A percentile compares a stretch with the other conserved stretches of the same genome.
Evolutionary conservation across 441 rosid species (phyloP).

Genomic region (Eruca vesicaria): DNA sequence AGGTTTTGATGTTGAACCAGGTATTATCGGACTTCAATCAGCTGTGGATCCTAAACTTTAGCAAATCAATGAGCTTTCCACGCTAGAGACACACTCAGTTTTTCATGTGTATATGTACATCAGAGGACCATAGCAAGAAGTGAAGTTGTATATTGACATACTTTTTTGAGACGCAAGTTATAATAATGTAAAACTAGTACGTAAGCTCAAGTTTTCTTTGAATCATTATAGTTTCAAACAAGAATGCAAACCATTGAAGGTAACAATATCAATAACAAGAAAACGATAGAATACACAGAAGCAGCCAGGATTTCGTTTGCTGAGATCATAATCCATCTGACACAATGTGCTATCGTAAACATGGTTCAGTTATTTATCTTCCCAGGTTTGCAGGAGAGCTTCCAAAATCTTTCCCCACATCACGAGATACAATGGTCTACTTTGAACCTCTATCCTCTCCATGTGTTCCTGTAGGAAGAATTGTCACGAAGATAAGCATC

Average conservation of each 20-base stretch:
- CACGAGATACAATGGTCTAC: slow-evolving; percentile 2
- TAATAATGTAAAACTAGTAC: slow-evolving; percentile 9
- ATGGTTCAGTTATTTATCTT: slow-evolving; percentile 21
- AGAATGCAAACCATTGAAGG: slow-evolving; percentile 2
- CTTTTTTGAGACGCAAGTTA: not conserved
- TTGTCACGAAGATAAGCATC: slow-evolving; percentile 90
- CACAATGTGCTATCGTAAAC: not conserved
- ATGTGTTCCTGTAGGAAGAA: slow-evolving; percentile 93
- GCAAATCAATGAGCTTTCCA: slow-evolving; percentile 1
- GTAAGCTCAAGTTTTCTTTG: not conserved
- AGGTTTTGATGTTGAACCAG: slow-evolving; percentile 41
- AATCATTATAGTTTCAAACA: slow-evolving; percentile 12
- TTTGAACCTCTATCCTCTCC: slow-evolving; percentile 66
- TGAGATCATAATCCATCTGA: slow-evolving; percentile 1
- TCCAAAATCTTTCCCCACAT: not conserved
- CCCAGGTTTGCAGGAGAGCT: slow-evolving; percentile 10
- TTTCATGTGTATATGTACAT: not conserved
- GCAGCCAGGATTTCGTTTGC: not conserved
- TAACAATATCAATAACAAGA: slow-evolving; percentile 14
- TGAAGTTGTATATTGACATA: slow-evolving; percentile 14
- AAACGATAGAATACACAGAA: slow-evolving; percentile 15
- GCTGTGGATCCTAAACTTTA: slow-evolving; percentile 44
- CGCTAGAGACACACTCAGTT: not conserved
- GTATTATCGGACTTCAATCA: slow-evolving; percentile 82
- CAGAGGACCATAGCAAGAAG: not conserved